Conservation (phyloP, 176 grass and related monocot genomes). For the Poa pratensis region DNA sequence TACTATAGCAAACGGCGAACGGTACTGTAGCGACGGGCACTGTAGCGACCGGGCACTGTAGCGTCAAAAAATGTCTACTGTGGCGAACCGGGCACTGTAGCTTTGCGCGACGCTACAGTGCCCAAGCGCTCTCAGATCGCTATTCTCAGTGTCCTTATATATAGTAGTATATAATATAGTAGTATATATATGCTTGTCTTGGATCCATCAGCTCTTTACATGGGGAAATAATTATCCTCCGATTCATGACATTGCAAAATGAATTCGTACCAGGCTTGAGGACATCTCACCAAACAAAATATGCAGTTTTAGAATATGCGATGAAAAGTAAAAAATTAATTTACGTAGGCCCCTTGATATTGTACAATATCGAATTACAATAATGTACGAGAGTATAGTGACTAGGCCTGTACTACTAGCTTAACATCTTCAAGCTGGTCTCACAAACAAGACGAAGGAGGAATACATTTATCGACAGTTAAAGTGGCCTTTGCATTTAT, state of each 20-base stretch:
- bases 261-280: not conserved
- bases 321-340: not conserved
- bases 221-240: not conserved
- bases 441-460: conserved; percentile 3
- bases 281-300: not conserved
- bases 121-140: too few species aligned
- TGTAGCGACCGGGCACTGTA: too few species aligned
- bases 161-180: too few species aligned
- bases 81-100: too few species aligned
- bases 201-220: conserved; percentile 2
- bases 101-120: too few species aligned
- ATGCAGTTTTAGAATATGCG: not conserved
- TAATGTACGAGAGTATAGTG: conserved; percentile 20
- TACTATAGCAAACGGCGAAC: too few species aligned
- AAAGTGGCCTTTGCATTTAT: not conserved
- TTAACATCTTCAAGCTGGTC: conserved; percentile 10
- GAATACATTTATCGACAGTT: conserved; percentile 55
- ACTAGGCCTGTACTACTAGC: conserved; percentile 31
- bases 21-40: too few species aligned
- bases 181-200: too few species aligned
- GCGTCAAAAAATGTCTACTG: too few species aligned
- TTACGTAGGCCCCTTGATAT: conserved; percentile 2
- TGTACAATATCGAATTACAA: conserved; percentile 41
- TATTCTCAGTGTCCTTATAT: too few species aligned
- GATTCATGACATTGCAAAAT: not conserved